Base-by-base conservation (phyloP, 2,329 filamentous ascomycete species). In the Aspergillus terreus region DNA sequence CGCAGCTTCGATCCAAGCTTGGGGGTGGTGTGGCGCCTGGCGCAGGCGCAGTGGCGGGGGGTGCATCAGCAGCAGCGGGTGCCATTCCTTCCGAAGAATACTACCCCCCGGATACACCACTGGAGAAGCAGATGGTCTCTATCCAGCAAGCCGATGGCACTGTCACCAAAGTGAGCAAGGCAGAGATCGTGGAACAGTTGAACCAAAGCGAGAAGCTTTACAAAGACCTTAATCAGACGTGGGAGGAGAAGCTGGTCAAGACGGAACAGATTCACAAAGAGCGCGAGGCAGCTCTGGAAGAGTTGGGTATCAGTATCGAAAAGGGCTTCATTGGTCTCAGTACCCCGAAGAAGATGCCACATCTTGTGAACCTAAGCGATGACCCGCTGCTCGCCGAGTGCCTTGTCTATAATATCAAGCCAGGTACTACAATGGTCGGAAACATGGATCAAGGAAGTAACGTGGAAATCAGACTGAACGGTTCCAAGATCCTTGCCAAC, bases 241-340 rank as follows among this genome's bases (percentile, higher is more conserved):
- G 94, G 94, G 94, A 99, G 74, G 84, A 99, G 74, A 97, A 97
- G 72, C 76, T 99, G 55, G 81, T 84, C 58, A 96, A 95, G 75
- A 99, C 94, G 0, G 94, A 99, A 70, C 85, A 92, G 61, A 97
- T 99, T 50, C 94, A 99, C 77, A 96, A 96, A 69, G 94, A 99
- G 72, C 85, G 94, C 60, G 94, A 99, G 72, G 85, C 91, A 44
- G 94, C 94, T 9, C 77, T 99, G 43, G 94, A 99, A 75, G 94
- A 99, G 70, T 81, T 99, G 41, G 94, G 94, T 58, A 97, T 99
- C 73, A 97, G 92, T 71, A 99, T 99, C 59, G 94, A 99, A 68
- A 99, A 99, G 71, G 94, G 94, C 6, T 96, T 96, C 65, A 86
- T 99, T 55, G 94, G 94, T 12, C 77, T 99, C 55, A 92, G 90